A percentile compares a stretch with the other conserved stretches of the same genome.
phyloP scores from a whole-genome alignment of 768 basidiomycete species.

The Xerocomellus intermedius region DNA sequence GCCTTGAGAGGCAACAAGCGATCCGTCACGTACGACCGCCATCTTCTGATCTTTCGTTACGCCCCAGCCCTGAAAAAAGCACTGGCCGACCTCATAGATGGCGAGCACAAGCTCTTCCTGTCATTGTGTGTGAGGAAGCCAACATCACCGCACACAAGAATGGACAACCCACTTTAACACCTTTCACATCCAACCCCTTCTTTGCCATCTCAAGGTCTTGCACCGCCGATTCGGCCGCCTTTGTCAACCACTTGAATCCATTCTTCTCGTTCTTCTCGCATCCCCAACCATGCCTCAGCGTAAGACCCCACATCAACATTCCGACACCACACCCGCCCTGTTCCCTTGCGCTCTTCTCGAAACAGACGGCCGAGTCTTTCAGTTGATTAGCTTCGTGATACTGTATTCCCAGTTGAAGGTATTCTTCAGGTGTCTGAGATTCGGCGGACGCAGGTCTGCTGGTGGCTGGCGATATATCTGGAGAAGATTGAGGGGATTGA shows the following conservation, averaged over 20 bases:
- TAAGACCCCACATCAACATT: slow-evolving; percentile 90
- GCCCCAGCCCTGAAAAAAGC: slow-evolving; percentile 93
- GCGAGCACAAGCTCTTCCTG: slow-evolving; percentile 83
- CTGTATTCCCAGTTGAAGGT: slow-evolving; percentile 71
- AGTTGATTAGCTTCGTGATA: slow-evolving; percentile 76
- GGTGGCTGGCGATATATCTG: slow-evolving; percentile 14
- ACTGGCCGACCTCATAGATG: slow-evolving; percentile 90
- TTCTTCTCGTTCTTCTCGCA: slow-evolving; percentile 72
- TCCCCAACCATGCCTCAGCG: slow-evolving; percentile 88
- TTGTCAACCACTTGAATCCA: slow-evolving; percentile 80
- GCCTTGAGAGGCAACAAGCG: not conserved
- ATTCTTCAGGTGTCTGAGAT: slow-evolving; percentile 56
- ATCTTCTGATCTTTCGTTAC: slow-evolving; percentile 85
- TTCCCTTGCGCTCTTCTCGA: slow-evolving; percentile 72
- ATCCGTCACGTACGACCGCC: slow-evolving; percentile 61
- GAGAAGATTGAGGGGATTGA: slow-evolving; percentile 12
- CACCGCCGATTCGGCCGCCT: slow-evolving; percentile 79
- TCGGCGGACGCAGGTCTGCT: slow-evolving; percentile 21
- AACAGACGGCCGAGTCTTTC: slow-evolving; percentile 64
- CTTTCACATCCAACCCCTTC: slow-evolving; percentile 49
- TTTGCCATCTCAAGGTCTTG: slow-evolving; percentile 68
- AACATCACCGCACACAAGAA: not conserved
- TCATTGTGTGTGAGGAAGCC: not conserved
- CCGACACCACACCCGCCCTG: slow-evolving; percentile 83
- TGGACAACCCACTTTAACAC: slow-evolving; percentile 47